phyloP scores from a whole-genome alignment of 768 basidiomycete species.

The Serendipita sp. region DNA sequence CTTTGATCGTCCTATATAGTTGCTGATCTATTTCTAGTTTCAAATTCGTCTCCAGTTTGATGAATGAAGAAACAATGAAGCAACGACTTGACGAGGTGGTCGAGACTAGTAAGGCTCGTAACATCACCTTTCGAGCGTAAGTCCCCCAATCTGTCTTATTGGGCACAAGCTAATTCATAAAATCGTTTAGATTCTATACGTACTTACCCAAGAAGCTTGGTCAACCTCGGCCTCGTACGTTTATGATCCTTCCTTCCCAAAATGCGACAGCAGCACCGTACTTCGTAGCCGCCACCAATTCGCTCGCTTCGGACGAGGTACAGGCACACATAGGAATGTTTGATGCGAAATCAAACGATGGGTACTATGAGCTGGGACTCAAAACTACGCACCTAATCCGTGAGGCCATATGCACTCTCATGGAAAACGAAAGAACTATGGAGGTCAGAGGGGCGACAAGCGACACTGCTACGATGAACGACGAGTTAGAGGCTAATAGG shows the following conservation, averaged over 20 bases:
- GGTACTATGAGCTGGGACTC: constrained; percentile 76
- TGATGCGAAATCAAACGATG: constrained; percentile 61
- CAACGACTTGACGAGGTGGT: constrained; percentile 46
- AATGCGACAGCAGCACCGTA: constrained; percentile 25
- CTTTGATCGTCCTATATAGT: neutral
- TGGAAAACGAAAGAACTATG: neutral
- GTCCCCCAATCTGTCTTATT: constrained; percentile 16
- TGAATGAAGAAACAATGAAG: constrained; percentile 54
- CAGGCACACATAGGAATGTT: constrained; percentile 87
- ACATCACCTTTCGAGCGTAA: constrained; percentile 58
- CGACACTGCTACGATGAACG: neutral
- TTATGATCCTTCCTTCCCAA: constrained; percentile 52
- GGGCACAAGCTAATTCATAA: neutral
- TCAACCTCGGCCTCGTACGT: constrained; percentile 45
- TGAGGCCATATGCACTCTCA: constrained; percentile 10
- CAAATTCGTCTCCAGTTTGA: constrained; percentile 72
- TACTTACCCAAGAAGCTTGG: constrained; percentile 48
- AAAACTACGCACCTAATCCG: constrained; percentile 30
- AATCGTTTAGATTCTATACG: constrained; percentile 52
- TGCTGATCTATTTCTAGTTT: constrained; percentile 19
- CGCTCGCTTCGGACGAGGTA: constrained; percentile 54
- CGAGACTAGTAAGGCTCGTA: constrained; percentile 39
- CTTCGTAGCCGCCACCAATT: constrained; percentile 53
- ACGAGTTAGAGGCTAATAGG: neutral
- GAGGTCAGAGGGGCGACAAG: neutral